A percentile compares a stretch with the other conserved stretches of the same genome.
phyloP scores from a whole-genome alignment of 192 early-diverging fungal genomes.

The Glomus cerebriforme region DNA sequence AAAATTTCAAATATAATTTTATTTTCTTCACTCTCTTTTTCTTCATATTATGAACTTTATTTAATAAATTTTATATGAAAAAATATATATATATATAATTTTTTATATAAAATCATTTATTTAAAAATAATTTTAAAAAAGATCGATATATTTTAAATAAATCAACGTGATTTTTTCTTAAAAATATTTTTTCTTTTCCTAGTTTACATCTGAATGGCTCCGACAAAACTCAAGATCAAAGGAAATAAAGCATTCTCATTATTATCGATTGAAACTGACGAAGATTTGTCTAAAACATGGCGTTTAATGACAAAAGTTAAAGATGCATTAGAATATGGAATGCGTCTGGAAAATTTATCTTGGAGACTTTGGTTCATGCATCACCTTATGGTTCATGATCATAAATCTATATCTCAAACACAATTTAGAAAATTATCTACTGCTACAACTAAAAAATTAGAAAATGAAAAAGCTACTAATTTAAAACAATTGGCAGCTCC shows the following conservation, averaged over 20 bases:
- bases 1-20: too few species aligned
- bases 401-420: conserved; percentile 34
- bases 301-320: conserved; percentile 85
- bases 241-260: conserved; percentile 73
- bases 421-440: conserved; percentile 62
- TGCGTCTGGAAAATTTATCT: conserved; percentile 80
- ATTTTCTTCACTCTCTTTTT: too few species aligned
- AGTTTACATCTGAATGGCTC: conserved; percentile 52
- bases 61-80: too few species aligned
- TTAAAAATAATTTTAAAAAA: too few species aligned
- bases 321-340: conserved; percentile 79
- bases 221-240: conserved; percentile 72
- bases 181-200: not conserved
- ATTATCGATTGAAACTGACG: conserved; percentile 71
- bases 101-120: too few species aligned
- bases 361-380: conserved; percentile 87
- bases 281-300: conserved; percentile 79
- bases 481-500: conserved; percentile 11
- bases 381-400: conserved; percentile 57
- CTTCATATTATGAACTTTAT: too few species aligned
- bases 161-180: not conserved
- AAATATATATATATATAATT: too few species aligned
- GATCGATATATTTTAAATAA: too few species aligned
- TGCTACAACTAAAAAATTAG: conserved; percentile 58
- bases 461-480: conserved; percentile 40